These are phyloP conservation scores for Candida pini DNA, from an alignment of 805 yeast species.

Conservation along the genomic window DNA sequence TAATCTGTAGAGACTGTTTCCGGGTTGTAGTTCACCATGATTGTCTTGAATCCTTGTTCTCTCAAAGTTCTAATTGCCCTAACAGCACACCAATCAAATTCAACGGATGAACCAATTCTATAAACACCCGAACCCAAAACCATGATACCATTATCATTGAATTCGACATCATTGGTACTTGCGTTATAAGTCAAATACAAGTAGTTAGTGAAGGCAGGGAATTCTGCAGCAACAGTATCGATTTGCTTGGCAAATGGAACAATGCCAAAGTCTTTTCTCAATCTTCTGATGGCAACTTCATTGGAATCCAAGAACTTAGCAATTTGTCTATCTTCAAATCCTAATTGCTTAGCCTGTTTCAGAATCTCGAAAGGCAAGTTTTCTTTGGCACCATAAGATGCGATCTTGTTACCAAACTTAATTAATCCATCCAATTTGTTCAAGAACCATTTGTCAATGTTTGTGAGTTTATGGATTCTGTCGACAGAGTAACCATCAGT, in stretches of 20 bases:
- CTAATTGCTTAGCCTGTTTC: conserved; percentile 90
- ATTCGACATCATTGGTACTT: conserved; percentile 76
- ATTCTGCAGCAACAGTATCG: conserved; percentile 98
- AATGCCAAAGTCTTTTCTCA: conserved; percentile 81
- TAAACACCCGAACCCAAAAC: conserved; percentile 98
- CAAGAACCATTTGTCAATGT: conserved; percentile 95
- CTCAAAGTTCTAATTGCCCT: conserved; percentile 92
- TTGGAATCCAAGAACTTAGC: conserved; percentile 84
- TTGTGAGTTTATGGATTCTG: conserved; percentile 83
- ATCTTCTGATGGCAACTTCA: conserved; percentile 87
- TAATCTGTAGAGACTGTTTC: conserved; percentile 99
- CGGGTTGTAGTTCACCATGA: conserved; percentile 97
- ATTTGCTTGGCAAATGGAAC: conserved; percentile 93
- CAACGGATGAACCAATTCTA: conserved; percentile 98
- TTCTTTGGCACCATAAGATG: conserved; percentile 50
- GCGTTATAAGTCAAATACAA: conserved; percentile 94
- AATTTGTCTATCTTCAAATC: conserved; percentile 94
- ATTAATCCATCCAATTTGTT: conserved; percentile 76
- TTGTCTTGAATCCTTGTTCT: conserved; percentile 78
- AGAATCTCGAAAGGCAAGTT: conserved; percentile 58
- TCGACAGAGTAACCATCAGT: conserved; percentile 86
- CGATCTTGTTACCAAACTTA: conserved; percentile 58
- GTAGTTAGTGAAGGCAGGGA: conserved; percentile 95
- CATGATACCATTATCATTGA: conserved; percentile 90
- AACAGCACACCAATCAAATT: conserved; percentile 99